phyloP scores from a whole-genome alignment of 2,329 filamentous ascomycete species.

The Tolypocladium nubicola region DNA sequence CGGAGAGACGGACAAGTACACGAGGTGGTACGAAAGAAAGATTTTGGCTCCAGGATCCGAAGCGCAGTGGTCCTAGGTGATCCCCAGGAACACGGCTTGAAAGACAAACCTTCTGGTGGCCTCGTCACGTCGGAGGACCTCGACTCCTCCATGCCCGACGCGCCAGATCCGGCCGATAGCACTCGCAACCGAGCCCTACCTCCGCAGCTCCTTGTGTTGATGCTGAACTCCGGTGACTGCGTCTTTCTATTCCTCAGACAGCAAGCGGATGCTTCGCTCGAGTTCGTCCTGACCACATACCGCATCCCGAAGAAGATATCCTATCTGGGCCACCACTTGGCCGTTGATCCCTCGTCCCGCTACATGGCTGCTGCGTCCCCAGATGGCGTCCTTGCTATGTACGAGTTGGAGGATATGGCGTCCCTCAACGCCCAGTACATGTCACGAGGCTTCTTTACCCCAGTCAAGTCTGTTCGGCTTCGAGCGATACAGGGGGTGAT shows the following conservation, averaged over 20 bases:
- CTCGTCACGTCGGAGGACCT: constrained; percentile 28
- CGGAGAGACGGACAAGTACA: constrained; percentile 58
- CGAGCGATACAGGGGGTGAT: constrained; percentile 59
- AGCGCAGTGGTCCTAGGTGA: constrained; percentile 68
- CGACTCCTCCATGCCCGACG: constrained; percentile 25
- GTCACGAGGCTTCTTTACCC: constrained; percentile 35
- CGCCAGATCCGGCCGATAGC: constrained; percentile 5
- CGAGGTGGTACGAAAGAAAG: constrained; percentile 64
- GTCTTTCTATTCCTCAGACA: constrained; percentile 64
- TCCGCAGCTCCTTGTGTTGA: constrained; percentile 71
- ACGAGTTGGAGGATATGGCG: constrained; percentile 51
- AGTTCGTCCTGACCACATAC: constrained; percentile 51
- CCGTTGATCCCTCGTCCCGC: constrained; percentile 66
- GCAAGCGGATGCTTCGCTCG: constrained; percentile 29
- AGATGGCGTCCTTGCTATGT: constrained; percentile 61
- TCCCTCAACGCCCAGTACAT: constrained; percentile 40
- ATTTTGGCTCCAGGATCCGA: constrained; percentile 71
- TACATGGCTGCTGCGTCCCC: constrained; percentile 60
- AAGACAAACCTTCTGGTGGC: constrained; percentile 16
- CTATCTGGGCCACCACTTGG: constrained; percentile 55
- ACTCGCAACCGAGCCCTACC: constrained; percentile 34
- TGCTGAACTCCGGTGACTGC: constrained; percentile 61
- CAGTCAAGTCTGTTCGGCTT: constrained; percentile 39
- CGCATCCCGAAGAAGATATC: constrained; percentile 47
- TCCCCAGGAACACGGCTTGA: constrained; percentile 26